These are phyloP conservation scores for Diplotaxis tenuifolia DNA, from an alignment of 345 rosid species.

Conservation along the genomic window DNA sequence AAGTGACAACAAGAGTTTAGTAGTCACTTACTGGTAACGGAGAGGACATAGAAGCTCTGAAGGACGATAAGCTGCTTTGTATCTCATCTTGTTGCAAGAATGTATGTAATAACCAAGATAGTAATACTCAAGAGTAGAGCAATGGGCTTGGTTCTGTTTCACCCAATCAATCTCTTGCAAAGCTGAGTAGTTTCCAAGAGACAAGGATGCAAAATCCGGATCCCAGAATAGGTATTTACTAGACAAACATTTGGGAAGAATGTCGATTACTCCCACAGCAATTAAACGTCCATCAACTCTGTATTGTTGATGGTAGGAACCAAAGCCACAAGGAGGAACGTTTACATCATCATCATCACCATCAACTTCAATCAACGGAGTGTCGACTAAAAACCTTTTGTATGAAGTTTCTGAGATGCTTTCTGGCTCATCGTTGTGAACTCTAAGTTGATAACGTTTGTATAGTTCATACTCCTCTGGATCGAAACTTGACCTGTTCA, in stretches of 20 bases:
- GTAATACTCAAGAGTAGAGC: slow-evolving; percentile 79
- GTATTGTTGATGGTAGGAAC: slow-evolving; percentile 96
- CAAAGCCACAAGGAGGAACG: slow-evolving; percentile 82
- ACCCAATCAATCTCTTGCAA: slow-evolving; percentile 85
- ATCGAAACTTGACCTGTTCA: slow-evolving; percentile 86
- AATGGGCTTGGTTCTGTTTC: slow-evolving; percentile 59
- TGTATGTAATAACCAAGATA: slow-evolving; percentile 97
- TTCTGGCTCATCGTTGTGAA: slow-evolving; percentile 71
- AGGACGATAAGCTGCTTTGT: slow-evolving; percentile 88
- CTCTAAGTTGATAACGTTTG: slow-evolving; percentile 71
- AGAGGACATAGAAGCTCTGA: slow-evolving; percentile 94
- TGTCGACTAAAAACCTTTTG: slow-evolving; percentile 74
- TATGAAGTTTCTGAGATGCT: slow-evolving; percentile 60
- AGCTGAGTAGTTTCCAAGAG: slow-evolving; percentile 88
- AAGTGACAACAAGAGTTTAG: not conserved
- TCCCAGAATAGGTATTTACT: slow-evolving; percentile 98
- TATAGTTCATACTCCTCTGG: slow-evolving; percentile 75
- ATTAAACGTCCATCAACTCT: slow-evolving; percentile 69
- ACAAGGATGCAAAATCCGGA: slow-evolving; percentile 78
- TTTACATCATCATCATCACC: slow-evolving; percentile 42
- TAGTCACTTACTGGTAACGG: slow-evolving; percentile 68
- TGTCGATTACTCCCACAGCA: slow-evolving; percentile 90
- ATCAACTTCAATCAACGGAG: slow-evolving; percentile 69
- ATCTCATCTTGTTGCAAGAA: slow-evolving; percentile 96
- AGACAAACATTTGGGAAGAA: slow-evolving; percentile 87